These are phyloP conservation scores for Avena eriantha DNA, from an alignment of 176 grass and related monocot species.

Conservation along the genomic window DNA sequence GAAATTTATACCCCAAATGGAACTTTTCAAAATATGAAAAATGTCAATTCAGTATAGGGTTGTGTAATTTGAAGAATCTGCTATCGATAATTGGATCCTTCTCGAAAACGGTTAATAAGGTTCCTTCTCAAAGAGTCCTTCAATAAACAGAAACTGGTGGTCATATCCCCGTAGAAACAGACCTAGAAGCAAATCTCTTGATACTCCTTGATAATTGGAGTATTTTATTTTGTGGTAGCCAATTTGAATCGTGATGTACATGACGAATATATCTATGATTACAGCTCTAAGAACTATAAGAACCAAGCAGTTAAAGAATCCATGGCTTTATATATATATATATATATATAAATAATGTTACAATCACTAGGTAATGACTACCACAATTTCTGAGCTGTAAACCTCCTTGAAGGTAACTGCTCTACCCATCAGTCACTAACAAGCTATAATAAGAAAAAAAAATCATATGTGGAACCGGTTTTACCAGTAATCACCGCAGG, in stretches of 20 bases:
- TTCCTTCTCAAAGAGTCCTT: neutral
- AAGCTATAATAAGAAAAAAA: neutral
- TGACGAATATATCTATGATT: neutral
- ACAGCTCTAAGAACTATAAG: neutral
- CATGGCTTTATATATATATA: neutral
- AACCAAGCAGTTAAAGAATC: neutral
- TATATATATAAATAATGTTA: too few relatives aligned
- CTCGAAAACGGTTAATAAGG: neutral
- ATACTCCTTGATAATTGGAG: too few relatives aligned
- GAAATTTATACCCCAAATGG: neutral
- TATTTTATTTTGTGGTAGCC: neutral
- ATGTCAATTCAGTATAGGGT: neutral
- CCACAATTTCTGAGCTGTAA: neutral
- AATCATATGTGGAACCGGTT: neutral
- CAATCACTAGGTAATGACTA: neutral
- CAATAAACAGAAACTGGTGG: neutral
- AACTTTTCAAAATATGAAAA: neutral
- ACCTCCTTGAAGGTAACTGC: slow-evolving; percentile 7
- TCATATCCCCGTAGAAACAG: neutral
- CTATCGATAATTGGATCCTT: neutral
- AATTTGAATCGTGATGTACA: slow-evolving; percentile 1
- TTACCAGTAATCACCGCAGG: slow-evolving; percentile 83
- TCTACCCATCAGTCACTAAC: slow-evolving; percentile 36
- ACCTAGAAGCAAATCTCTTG: neutral
- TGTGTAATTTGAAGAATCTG: neutral